Base-by-base conservation (phyloP, 2,329 filamentous ascomycete genomes). In the Fusarium phyllophilum region DNA sequence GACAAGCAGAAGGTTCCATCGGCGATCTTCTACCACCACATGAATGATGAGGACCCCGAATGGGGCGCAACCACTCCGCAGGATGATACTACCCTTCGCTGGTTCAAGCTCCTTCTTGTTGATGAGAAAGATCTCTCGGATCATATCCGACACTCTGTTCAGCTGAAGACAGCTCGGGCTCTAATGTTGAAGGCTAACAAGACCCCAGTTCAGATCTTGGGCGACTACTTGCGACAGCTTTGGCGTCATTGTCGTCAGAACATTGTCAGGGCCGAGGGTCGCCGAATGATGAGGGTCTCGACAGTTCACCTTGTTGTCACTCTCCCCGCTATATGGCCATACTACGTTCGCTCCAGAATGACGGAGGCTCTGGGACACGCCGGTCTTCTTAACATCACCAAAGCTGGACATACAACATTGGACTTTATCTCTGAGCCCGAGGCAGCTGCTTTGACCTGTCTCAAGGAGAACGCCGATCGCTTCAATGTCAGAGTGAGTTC, bases 241-340 rank as follows among this genome's bases (percentile, higher is more conserved):
- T 86, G 83, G 83, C 33, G 71, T 0, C 79, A 83, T 36, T 67
- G 66, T 6, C 55, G 79, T 0, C 57, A 76, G 2, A 68, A 66
- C 14, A 82, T 86, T 17, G 64, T 56, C 15, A 54, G 66, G 29
- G 71, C 78, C 1, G 51, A 76, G 8, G 81, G 81, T 0, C n/a
- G 66, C 1, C 52, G 66, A 0, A 66, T 58, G 55, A 48, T 58
- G 41, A 49, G 10, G 8, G 24, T 49, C 55, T 58, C 55, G 20
- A 26, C 18, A 0, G 78, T 86, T 17, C 78, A 83, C 18, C 73
- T 87, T 6, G 79, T 86, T 4, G 70, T 85, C 3, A 86, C 85
- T 0, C 42, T 87, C 0, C 85, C 85, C 0, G 85, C 85, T 0
- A 86, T 87, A 14, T 87, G 85, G 85, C 82, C 83, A 0, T 73